Evolutionary conservation across 495 filamentous ascomycete genomes (phyloP), one percentile per base, ranked within the genome.

Genomic region (Penicillium maclennaniae): DNA sequence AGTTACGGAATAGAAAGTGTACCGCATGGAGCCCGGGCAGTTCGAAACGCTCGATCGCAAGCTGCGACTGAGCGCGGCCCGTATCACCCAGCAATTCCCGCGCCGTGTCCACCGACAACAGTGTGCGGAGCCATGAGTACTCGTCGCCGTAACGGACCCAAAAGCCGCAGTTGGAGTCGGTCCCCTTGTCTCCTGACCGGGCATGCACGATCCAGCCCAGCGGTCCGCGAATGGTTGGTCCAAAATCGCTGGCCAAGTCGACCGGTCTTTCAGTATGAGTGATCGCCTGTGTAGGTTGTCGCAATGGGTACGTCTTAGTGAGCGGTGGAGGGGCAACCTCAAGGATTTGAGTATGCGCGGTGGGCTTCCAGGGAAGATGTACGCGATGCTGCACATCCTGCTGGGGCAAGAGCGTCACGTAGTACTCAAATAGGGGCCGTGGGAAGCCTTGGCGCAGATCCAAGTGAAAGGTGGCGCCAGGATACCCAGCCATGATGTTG

Each of bases 1-100:
- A 53, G 47, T 81, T 78, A 44, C 76, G 73, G 37, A 83, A 74
- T 20, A 83, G 62, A 65, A 82, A 83, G 60, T 83, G 80, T 25
- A 83, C 79, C 0, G 69, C 70, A 19, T 62, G 60, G 9, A 74
- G 56, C 26, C 66, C 62, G 0, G 67, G 63, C 12, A 74, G 49
- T 72, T 83, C 80, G 49, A 80, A 81, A 1, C 77, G 73, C 45
- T 81, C 77, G 59, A 81, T 65, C 23, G 72, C 69, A 38, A 79
- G 63, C 6, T 67, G 63, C 14, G 67, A 57, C 15, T 69, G 69
- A 2, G 64, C 59, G 7, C 55, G 62, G 46, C 69, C 75, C 17
- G 72, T 67, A 1, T 71, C 56, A 2, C 72, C 74, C 16, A 80
- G 62, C 19, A 80, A 58, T 17, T 71, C 55, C 7, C 56, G 65